Evolutionary conservation across 495 filamentous ascomycete genomes (phyloP).

Genomic region (Penicillium longicatenatum): DNA sequence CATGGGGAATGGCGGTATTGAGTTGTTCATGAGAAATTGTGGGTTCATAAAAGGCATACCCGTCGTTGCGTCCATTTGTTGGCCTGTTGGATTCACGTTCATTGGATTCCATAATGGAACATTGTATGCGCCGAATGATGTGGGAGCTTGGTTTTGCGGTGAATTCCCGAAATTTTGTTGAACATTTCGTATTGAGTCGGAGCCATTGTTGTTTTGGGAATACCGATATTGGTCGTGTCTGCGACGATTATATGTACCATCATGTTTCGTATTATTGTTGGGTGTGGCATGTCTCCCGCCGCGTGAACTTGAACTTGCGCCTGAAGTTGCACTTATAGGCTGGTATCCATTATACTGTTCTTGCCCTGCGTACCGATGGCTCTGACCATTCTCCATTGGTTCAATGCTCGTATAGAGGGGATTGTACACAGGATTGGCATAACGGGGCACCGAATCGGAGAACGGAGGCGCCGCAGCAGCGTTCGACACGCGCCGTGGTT

Average conservation of each 20-base stretch:
- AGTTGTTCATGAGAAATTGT: conserved; percentile 10
- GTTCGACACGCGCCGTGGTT: conserved; percentile 16
- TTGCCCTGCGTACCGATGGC: background rate
- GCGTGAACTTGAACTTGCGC: background rate
- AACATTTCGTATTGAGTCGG: background rate
- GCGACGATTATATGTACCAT: background rate
- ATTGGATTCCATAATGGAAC: conserved; percentile 19
- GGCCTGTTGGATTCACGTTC: conserved; percentile 3
- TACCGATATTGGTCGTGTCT: background rate
- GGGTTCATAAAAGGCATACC: conserved; percentile 15
- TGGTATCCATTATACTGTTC: background rate
- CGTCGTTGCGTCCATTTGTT: background rate
- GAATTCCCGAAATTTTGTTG: background rate
- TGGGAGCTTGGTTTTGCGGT: background rate
- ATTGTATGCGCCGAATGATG: conserved; percentile 20
- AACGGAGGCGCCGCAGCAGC: background rate
- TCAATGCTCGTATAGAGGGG: background rate
- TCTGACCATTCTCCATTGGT: background rate
- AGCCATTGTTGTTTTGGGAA: background rate
- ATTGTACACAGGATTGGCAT: background rate
- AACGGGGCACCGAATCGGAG: background rate
- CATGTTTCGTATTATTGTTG: background rate
- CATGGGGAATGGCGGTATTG: conserved; percentile 6
- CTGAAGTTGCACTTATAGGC: background rate
- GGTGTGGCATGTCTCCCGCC: background rate